Percentiles rank a stretch among this genome's conserved stretches.
phyloP scores from a whole-genome alignment of 2,329 filamentous ascomycete species.

The Calonectria honghensis region DNA sequence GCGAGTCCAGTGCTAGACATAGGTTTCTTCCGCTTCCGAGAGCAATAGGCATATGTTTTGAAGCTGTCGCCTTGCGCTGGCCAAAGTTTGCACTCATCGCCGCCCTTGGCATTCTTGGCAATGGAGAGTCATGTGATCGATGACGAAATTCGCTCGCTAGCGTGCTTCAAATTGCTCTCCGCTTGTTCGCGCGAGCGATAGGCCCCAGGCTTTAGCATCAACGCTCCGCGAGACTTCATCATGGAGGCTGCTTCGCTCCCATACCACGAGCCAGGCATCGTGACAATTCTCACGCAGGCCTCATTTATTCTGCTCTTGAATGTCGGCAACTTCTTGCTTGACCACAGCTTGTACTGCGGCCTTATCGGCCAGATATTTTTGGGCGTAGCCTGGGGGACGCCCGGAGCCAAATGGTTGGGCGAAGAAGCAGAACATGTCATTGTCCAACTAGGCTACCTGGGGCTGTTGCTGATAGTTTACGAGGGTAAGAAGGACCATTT shows the following conservation, averaged over 20 bases:
- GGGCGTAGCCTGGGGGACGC: slow-evolving; percentile 81
- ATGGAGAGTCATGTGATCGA: neutral
- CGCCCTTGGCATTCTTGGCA: slow-evolving; percentile 8
- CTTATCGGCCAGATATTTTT: slow-evolving; percentile 83
- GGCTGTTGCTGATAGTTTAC: slow-evolving; percentile 82
- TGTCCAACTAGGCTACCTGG: slow-evolving; percentile 82
- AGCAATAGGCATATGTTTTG: neutral
- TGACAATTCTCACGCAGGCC: slow-evolving; percentile 74
- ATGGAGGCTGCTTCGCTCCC: slow-evolving; percentile 60
- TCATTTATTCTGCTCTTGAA: slow-evolving; percentile 80
- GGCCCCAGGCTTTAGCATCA: neutral
- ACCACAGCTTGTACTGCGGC: slow-evolving; percentile 79
- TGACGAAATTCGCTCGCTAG: neutral
- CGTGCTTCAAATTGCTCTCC: neutral
- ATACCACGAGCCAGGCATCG: slow-evolving; percentile 79
- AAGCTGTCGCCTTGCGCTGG: neutral
- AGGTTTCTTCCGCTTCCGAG: neutral
- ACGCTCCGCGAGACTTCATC: neutral
- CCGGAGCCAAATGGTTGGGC: slow-evolving; percentile 77
- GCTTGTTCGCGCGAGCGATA: neutral
- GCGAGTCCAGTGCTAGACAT: neutral
- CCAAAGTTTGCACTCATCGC: neutral
- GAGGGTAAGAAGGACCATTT: slow-evolving; percentile 68
- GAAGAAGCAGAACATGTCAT: slow-evolving; percentile 71
- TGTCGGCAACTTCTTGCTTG: slow-evolving; percentile 72